A percentile compares a stretch with the other conserved stretches of the same genome.
phyloP scores from a whole-genome alignment of 805 yeast species.

The Metschnikowia shivogae region DNA sequence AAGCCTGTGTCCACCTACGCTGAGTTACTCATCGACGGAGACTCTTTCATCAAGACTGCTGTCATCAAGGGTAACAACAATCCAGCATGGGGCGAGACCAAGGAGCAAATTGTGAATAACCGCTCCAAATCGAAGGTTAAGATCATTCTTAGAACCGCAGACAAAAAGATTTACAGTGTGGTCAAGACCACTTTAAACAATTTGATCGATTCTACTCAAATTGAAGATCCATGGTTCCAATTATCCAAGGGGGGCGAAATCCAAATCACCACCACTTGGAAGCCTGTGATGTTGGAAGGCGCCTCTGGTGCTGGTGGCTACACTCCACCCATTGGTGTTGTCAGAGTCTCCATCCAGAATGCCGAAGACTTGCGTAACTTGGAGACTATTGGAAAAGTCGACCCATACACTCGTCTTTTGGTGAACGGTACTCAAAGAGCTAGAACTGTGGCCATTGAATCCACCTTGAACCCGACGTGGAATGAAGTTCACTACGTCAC shows the following conservation, averaged over 20 bases:
- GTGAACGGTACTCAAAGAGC: constrained; percentile 73
- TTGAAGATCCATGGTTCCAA: constrained; percentile 74
- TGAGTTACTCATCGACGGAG: constrained; percentile 65
- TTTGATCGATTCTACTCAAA: constrained; percentile 71
- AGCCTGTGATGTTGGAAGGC: constrained; percentile 70
- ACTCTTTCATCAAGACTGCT: constrained; percentile 53
- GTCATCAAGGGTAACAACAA: constrained; percentile 55
- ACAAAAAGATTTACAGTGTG: constrained; percentile 55
- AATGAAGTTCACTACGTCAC: constrained; percentile 80
- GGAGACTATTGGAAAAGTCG: constrained; percentile 86
- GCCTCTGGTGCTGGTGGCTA: constrained; percentile 74
- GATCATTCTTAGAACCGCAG: constrained; percentile 59
- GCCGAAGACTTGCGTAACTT: constrained; percentile 78
- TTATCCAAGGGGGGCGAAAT: constrained; percentile 73
- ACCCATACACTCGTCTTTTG: constrained; percentile 82
- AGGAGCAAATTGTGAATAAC: constrained; percentile 68
- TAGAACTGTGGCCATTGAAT: constrained; percentile 66
- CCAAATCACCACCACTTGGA: constrained; percentile 71
- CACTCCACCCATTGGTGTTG: constrained; percentile 91
- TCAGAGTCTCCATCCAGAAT: constrained; percentile 64
- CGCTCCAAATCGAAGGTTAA: constrained; percentile 68
- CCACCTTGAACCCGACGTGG: constrained; percentile 78
- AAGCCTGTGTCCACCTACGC: constrained; percentile 56
- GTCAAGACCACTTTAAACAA: constrained; percentile 56
- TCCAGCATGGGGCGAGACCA: constrained; percentile 62